Base-by-base conservation (phyloP, 805 yeast genomes). In the Wickerhamomyces strasburgensis region DNA sequence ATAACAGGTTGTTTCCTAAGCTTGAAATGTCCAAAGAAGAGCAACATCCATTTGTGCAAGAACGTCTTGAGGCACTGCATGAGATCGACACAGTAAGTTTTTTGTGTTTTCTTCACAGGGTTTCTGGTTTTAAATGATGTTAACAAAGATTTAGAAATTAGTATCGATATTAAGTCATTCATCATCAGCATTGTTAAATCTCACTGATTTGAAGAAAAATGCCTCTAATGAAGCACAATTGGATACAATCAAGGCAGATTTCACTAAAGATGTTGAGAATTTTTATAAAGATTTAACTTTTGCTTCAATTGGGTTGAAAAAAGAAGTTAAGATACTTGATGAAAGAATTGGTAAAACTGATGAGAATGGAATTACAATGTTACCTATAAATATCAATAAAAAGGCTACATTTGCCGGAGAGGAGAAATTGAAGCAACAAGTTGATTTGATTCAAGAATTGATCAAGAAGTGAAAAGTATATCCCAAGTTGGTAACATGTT, bases 371-470 rank as follows among this genome's bases (percentile, higher is more conserved):
- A 54, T 73, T 15, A 72, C 73, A 62, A 72, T 84, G 27, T 63
- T 84, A 19, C 93, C 95, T 1, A 70, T 83, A 3, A 68, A 72
- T 29, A 73, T 84, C 17, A 82, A 80, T 35, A 79, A 79, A 45
- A 80, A 81, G 61, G 85, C 87, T 25, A 75, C 84, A 5, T 70
- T 73, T 62, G 70, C 81, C 19, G 87, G 88, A 3, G 62, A 64
- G 27, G 70, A 64, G 44, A 80, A 82, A 54, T 62, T 82, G 34
- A 59, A 64, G 8, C 69, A 67, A 30, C 78, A 76, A 47, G 42
- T 78, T 35, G 48, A 49, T 13, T 52, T 51, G 5, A 37, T 68
- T 34, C 60, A 62, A 26, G 30, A 44, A n/a, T 42, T 64, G 10
- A 34, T 61, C 14, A 34, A 30, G n/a, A 27, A 33, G 3, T 25